These are phyloP conservation scores for Pseudopithomyces chartarum DNA, from an alignment of 2,329 filamentous ascomycete species.

Conservation along the genomic window DNA sequence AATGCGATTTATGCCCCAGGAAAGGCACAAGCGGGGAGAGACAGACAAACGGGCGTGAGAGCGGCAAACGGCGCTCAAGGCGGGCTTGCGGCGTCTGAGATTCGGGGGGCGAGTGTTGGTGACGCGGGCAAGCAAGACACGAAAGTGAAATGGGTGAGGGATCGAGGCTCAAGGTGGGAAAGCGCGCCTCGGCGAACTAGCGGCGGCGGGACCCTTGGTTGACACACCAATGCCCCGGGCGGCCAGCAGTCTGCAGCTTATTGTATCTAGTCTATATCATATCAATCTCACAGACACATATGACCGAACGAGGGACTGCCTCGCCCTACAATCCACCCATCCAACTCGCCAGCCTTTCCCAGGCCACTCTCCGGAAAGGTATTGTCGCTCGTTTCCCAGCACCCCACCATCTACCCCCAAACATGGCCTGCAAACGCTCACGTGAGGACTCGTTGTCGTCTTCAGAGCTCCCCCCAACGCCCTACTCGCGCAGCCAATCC, in stretches of 20 bases:
- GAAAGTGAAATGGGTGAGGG: neutral
- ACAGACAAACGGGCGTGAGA: neutral
- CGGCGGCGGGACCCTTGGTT: neutral
- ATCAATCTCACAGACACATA: neutral
- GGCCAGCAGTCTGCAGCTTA: neutral
- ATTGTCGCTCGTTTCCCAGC: constrained; percentile 25
- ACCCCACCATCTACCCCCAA: constrained; percentile 15
- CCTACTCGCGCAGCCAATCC: constrained; percentile 35
- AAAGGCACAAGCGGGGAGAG: constrained; percentile 37
- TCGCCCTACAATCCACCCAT: neutral
- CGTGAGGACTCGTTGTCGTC: constrained; percentile 56
- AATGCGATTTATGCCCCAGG: constrained; percentile 33
- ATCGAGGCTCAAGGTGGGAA: neutral
- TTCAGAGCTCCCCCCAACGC: constrained; percentile 41
- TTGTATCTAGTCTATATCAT: no score
- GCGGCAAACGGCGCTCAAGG: constrained; percentile 14
- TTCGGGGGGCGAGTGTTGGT: neutral
- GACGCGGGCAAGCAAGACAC: constrained; percentile 2
- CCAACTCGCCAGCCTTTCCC: neutral
- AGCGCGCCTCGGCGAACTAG: constrained; percentile 3
- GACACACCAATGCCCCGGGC: neutral
- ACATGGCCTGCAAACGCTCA: constrained; percentile 65
- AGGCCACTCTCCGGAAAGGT: constrained; percentile 26
- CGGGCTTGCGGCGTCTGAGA: constrained; percentile 4
- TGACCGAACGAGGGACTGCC: neutral